phyloP scores from a whole-genome alignment of 2,329 filamentous ascomycete genomes.

The Cladorrhinum sp. region DNA sequence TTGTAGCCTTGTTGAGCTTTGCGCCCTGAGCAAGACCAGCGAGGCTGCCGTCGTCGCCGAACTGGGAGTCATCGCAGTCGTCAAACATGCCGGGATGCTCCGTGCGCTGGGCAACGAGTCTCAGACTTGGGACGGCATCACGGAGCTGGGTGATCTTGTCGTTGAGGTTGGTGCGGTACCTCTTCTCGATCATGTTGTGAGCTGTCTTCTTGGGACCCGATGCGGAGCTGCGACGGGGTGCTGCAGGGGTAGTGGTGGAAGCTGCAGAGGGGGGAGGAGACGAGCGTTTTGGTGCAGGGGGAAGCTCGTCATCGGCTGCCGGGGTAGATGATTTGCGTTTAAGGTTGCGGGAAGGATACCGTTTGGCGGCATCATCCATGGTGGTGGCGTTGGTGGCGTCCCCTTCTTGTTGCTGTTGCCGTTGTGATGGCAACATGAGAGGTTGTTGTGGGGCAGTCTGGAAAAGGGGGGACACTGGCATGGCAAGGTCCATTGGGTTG shows the following conservation, averaged over 20 bases:
- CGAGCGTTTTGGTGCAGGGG: constrained; percentile 22
- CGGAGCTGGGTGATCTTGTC: constrained; percentile 76
- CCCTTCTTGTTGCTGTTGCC: constrained; percentile 5
- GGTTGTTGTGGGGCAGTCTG: constrained; percentile 24
- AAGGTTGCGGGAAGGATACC: constrained; percentile 29
- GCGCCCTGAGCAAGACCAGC: constrained; percentile 35
- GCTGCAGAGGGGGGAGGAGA: constrained; percentile 11
- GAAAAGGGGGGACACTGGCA: constrained; percentile 26
- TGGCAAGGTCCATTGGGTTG: constrained; percentile 35
- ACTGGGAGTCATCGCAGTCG: constrained; percentile 31
- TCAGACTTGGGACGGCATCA: constrained; percentile 61
- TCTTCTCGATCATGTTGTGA: constrained; percentile 83
- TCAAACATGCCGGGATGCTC: constrained; percentile 33
- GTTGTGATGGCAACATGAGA: constrained; percentile 13
- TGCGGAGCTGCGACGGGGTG: background rate
- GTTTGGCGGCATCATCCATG: constrained; percentile 16
- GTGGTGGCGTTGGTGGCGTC: background rate
- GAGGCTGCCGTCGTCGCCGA: constrained; percentile 29
- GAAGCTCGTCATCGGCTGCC: constrained; percentile 21
- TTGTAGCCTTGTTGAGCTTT: constrained; percentile 44
- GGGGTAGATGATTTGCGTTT: constrained; percentile 35
- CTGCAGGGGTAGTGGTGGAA: constrained; percentile 11
- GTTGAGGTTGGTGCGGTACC: constrained; percentile 79
- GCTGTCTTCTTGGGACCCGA: constrained; percentile 65
- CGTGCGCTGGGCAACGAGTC: constrained; percentile 41